These are phyloP conservation scores for Solanum verrucosum DNA, from an alignment of 257 asterid genomes.

Conservation along the genomic window DNA sequence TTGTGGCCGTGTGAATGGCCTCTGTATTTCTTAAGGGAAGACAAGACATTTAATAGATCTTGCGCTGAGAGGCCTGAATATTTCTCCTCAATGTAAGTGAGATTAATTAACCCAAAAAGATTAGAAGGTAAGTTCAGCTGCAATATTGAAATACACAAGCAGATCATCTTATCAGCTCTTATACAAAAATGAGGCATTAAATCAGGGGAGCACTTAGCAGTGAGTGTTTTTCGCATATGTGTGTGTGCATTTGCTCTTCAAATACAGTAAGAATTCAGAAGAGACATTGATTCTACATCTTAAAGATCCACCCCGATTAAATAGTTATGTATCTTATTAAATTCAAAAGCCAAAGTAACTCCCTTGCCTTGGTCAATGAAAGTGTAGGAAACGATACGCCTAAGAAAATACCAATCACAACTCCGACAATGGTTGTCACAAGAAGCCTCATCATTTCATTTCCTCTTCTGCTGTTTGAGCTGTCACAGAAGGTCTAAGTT, in stretches of 20 bases:
- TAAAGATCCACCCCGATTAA: background rate
- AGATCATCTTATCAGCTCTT: background rate
- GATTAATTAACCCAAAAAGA: constrained; percentile 56
- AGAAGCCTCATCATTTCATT: constrained; percentile 72
- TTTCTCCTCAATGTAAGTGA: constrained; percentile 56
- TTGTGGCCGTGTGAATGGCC: constrained; percentile 25
- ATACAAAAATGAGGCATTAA: background rate
- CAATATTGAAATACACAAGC: constrained; percentile 6
- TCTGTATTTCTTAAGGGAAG: constrained; percentile 49
- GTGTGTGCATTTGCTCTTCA: background rate
- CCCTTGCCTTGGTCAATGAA: constrained; percentile 60
- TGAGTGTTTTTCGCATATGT: background rate
- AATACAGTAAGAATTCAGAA: background rate
- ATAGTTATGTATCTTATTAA: background rate
- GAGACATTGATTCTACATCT: background rate
- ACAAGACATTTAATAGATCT: constrained; percentile 64
- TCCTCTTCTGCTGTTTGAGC: constrained; percentile 44
- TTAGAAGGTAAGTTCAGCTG: constrained; percentile 49
- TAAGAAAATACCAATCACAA: constrained; percentile 67
- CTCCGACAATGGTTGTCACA: constrained; percentile 59
- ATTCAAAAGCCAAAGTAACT: background rate
- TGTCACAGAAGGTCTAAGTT: background rate
- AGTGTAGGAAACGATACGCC: constrained; percentile 77
- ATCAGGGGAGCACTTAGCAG: background rate
- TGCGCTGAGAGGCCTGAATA: constrained; percentile 80